Evolutionary conservation across 2,329 filamentous ascomycete genomes (phyloP).

Genomic region (Diaporthe sp.): DNA sequence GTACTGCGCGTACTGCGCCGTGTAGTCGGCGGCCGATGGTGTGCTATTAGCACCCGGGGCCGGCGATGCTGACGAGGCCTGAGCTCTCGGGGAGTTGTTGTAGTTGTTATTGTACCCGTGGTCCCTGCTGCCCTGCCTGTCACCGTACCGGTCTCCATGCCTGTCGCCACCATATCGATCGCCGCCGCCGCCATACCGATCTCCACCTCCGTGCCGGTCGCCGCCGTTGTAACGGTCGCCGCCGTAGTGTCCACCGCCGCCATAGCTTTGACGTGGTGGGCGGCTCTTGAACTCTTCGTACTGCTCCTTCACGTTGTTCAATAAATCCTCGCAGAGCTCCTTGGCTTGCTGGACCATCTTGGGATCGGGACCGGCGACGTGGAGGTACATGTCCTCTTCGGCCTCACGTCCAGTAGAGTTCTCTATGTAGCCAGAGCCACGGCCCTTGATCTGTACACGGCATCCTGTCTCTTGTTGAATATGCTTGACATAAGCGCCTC

Average conservation of each 20-base stretch:
- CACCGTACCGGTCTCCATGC: conserved; percentile 51
- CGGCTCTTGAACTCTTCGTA: conserved; percentile 93
- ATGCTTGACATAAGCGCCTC: conserved; percentile 96
- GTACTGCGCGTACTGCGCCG: conserved; percentile 87
- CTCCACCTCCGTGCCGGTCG: conserved; percentile 57
- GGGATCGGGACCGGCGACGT: conserved; percentile 93
- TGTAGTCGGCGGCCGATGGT: conserved; percentile 73
- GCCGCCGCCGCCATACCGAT: conserved; percentile 55
- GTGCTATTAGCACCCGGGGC: conserved; percentile 59
- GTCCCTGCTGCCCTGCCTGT: conserved; percentile 37
- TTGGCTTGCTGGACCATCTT: conserved; percentile 89
- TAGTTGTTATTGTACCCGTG: conserved; percentile 42
- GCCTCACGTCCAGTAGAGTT: conserved; percentile 89
- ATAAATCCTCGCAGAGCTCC: conserved; percentile 87
- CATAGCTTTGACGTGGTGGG: conserved; percentile 76
- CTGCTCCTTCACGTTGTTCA: conserved; percentile 87
- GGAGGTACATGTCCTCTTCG: conserved; percentile 96
- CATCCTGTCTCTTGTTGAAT: conserved; percentile 97
- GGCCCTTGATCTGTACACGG: conserved; percentile 97
- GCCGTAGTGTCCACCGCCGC: conserved; percentile 51
- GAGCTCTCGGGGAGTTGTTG: conserved; percentile 30
- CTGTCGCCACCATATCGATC: conserved; percentile 53
- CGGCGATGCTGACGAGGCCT: conserved; percentile 47
- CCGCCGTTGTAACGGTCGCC: conserved; percentile 54
- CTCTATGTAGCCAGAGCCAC: conserved; percentile 94